Evolutionary conservation across 176 grass and related monocot genomes (phyloP), one percentile per base, ranked within the genome.

Genomic region (Musa beccarii): DNA sequence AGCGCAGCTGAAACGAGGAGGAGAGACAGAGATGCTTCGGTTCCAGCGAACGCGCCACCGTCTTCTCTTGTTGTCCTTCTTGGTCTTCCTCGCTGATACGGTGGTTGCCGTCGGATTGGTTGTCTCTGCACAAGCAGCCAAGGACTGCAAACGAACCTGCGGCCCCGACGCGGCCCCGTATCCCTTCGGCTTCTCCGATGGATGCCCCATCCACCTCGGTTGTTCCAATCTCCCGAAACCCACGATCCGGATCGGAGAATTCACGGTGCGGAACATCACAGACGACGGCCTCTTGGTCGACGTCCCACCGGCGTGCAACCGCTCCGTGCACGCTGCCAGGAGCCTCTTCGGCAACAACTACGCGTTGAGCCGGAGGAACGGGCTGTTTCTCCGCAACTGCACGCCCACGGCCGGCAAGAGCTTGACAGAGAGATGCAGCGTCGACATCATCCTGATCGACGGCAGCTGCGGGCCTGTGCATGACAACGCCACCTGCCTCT

Each of bases 251-350:
- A 11, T 56, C 26, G 79, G 79, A 19, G 82, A 71, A 68, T 73
- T 87, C 49, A 8, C 53, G 8, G 76, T 90, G 49, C 65, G 28
- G 79, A 85, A 87, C 79, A 55, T 87, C 73, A 84, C 88, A 66
- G 17, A 54, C 53, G 59, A 80, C 72, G 50, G 78, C 25, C 9
- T 84, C 79, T 0, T 87, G 24, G 61, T 90, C 72, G 0, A 16
- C 11, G 49, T 87, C 3, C 10, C 0, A 1, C 66, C 54, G 0
- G 0, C 64, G 75, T 90, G 88, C 82, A 19, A 55, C 34, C 88
- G 88, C 51, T 0, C 11, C 13, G 53, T 90, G 59, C 49, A 1
- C 43, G 83, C 85, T 49, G 0, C 84, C 34, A 0, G 0, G 0
- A 52, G 10, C 29, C 82, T 90, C 79, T 87, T 84, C 85, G 0